Percentiles rank a stretch among this genome's conserved stretches.
Evolutionary conservation across 1,139 yeast genomes (phyloP).

Genomic region (Pichia sp.): DNA sequence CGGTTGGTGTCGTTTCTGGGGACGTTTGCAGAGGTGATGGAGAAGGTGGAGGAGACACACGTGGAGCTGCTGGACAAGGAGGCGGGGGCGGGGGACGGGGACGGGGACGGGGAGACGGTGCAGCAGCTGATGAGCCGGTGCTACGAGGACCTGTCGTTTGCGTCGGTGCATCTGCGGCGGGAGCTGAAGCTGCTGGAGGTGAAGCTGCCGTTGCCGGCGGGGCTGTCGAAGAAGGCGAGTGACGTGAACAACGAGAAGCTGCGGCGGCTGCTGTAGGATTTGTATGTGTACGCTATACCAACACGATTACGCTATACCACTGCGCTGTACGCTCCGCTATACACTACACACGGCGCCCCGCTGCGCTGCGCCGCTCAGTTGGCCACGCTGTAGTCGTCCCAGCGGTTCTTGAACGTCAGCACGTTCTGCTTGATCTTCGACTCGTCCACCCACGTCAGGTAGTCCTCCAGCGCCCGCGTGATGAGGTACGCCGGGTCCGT

Average conservation of each 20-base stretch:
- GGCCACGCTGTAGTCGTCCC: slow-evolving; percentile 61
- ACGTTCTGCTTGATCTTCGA: slow-evolving; percentile 90
- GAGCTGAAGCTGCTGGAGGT: slow-evolving; percentile 59
- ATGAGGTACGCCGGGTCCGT: slow-evolving; percentile 95
- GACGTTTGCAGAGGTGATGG: slow-evolving; percentile 32
- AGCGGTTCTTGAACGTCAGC: slow-evolving; percentile 81
- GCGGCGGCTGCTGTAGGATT: slow-evolving; percentile 25
- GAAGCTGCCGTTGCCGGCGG: slow-evolving; percentile 53
- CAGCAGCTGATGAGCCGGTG: slow-evolving; percentile 19
- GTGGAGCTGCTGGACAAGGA: not conserved
- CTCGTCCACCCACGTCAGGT: slow-evolving; percentile 93
- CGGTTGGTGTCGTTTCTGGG: slow-evolving; percentile 44
- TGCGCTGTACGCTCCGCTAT: too few species aligned
- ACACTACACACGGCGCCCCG: too few species aligned
- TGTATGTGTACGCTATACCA: too few species aligned
- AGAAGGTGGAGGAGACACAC: slow-evolving; percentile 39
- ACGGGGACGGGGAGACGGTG: slow-evolving; percentile 29
- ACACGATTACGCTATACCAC: too few species aligned
- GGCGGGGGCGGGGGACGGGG: slow-evolving; percentile 25
- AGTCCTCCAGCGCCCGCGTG: slow-evolving; percentile 91
- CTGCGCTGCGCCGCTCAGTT: not conserved
- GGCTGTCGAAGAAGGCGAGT: slow-evolving; percentile 60
- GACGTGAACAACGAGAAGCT: slow-evolving; percentile 50
- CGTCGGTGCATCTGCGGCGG: slow-evolving; percentile 48
- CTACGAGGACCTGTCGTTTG: slow-evolving; percentile 28